Evolutionary conservation across 2,329 filamentous ascomycete genomes (phyloP).

Genomic region (Trichoderma hamatum): DNA sequence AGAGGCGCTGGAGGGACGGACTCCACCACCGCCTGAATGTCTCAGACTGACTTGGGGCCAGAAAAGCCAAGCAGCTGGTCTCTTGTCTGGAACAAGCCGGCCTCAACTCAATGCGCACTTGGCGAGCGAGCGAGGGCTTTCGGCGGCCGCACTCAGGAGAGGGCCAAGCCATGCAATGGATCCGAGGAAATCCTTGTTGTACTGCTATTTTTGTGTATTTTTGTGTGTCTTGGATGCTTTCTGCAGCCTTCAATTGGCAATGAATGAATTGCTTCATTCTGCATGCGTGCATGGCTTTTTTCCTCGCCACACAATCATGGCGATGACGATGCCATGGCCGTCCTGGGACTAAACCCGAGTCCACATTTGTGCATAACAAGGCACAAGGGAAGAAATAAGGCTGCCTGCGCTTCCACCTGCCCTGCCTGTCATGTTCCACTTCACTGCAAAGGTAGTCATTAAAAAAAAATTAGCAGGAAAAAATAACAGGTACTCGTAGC

Average conservation of each 20-base stretch:
- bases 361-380: constrained; percentile 25
- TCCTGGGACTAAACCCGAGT: neutral
- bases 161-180: neutral
- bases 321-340: neutral
- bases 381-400: constrained; percentile 10
- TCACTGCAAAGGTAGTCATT: neutral
- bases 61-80: neutral
- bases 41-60: constrained; percentile 14
- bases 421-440: neutral
- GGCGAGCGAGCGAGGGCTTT: constrained; percentile 2
- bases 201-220: neutral
- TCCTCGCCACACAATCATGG: neutral
- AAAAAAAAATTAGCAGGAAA: neutral
- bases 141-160: neutral
- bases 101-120: constrained; percentile 9
- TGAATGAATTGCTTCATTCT: constrained; percentile 6
- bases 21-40: constrained; percentile 22
- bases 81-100: constrained; percentile 5
- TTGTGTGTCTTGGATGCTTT: neutral
- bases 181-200: neutral
- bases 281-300: neutral
- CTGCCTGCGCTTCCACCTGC: constrained; percentile 5
- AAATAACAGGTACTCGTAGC: no score
- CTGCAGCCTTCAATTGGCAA: neutral
- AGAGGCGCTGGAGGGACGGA: neutral